phyloP scores from a whole-genome alignment of 1,284 basidiomycete species.

The Tausonia pullulans region DNA sequence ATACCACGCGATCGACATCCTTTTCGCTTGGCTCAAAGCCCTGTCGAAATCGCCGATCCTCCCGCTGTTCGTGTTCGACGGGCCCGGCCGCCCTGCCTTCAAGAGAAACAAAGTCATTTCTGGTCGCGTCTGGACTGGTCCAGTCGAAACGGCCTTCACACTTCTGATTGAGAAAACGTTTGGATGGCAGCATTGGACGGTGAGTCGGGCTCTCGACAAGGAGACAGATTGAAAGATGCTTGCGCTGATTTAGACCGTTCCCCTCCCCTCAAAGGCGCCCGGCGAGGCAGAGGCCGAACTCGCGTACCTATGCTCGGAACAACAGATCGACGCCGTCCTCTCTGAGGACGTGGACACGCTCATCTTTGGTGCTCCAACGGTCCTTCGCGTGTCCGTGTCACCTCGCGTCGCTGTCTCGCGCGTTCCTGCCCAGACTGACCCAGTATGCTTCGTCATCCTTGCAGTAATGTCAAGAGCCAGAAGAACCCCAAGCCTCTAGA shows the following conservation, averaged over 20 bases:
- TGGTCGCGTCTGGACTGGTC: slow-evolving; percentile 41
- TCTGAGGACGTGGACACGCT: slow-evolving; percentile 92
- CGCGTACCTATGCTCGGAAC: slow-evolving; percentile 68
- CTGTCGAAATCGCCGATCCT: slow-evolving; percentile 47
- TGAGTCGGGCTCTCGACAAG: slow-evolving; percentile 32
- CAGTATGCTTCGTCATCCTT: not conserved
- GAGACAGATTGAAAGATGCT: not conserved
- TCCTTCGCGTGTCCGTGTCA: slow-evolving; percentile 40
- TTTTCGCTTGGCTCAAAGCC: too few species aligned
- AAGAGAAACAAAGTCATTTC: slow-evolving; percentile 69
- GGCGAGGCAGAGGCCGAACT: slow-evolving; percentile 96
- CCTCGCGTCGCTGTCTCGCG: not conserved
- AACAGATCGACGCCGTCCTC: slow-evolving; percentile 75
- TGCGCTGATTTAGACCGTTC: not conserved
- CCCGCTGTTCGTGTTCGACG: slow-evolving; percentile 90
- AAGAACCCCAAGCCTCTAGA: not conserved
- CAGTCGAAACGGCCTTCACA: slow-evolving; percentile 55
- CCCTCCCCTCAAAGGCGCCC: slow-evolving; percentile 48
- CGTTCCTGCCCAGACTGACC: not conserved
- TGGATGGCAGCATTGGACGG: slow-evolving; percentile 74
- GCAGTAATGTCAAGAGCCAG: not conserved
- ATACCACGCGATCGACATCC: too few species aligned
- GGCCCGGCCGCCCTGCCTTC: slow-evolving; percentile 63
- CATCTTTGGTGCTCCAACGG: slow-evolving; percentile 70
- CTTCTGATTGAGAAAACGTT: slow-evolving; percentile 65